Percentiles rank a stretch among this genome's conserved stretches.
These are phyloP conservation scores for Trametes polyzona DNA, from an alignment of 1,284 basidiomycete species.

Conservation along the genomic window DNA sequence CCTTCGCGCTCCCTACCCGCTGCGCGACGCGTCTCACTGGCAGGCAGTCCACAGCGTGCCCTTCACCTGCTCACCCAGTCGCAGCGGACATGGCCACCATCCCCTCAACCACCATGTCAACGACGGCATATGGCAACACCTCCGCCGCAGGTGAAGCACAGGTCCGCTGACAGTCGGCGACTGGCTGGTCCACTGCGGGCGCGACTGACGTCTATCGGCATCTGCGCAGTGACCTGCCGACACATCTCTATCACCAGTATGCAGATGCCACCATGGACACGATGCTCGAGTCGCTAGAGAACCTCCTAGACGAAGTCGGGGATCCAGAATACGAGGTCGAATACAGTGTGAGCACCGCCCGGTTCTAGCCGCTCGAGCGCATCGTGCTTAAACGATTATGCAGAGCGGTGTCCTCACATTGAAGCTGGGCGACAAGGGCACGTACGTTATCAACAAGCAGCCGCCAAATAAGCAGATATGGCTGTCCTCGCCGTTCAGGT, in stretches of 20 bases:
- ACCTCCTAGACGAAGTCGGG: slow-evolving; percentile 66
- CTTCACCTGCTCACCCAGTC: background rate
- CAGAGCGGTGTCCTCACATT: slow-evolving; percentile 93
- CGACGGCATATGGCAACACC: slow-evolving; percentile 35
- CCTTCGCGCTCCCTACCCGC: background rate
- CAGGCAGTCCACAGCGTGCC: slow-evolving; percentile 1
- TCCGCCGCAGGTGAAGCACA: slow-evolving; percentile 36
- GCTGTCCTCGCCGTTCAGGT: slow-evolving; percentile 84
- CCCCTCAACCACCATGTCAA: background rate
- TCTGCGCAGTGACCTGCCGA: slow-evolving; percentile 48
- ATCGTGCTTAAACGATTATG: too few relatives aligned
- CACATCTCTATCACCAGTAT: slow-evolving; percentile 75
- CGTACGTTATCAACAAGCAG: slow-evolving; percentile 99
- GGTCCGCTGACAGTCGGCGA: slow-evolving; percentile 31
- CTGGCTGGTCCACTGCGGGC: slow-evolving; percentile 2
- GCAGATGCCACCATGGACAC: slow-evolving; percentile 85
- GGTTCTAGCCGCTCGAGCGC: background rate
- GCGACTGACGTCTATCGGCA: slow-evolving; percentile 12
- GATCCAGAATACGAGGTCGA: slow-evolving; percentile 84
- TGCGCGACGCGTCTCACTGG: background rate
- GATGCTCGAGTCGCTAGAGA: slow-evolving; percentile 82
- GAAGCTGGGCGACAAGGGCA: slow-evolving; percentile 80
- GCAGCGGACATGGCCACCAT: background rate
- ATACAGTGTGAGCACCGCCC: slow-evolving; percentile 75
- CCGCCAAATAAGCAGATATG: slow-evolving; percentile 99